Percentiles rank a stretch among this genome's conserved stretches.
phyloP scores from a whole-genome alignment of 306 rosid species.

The Hippophae gyantsensis region DNA sequence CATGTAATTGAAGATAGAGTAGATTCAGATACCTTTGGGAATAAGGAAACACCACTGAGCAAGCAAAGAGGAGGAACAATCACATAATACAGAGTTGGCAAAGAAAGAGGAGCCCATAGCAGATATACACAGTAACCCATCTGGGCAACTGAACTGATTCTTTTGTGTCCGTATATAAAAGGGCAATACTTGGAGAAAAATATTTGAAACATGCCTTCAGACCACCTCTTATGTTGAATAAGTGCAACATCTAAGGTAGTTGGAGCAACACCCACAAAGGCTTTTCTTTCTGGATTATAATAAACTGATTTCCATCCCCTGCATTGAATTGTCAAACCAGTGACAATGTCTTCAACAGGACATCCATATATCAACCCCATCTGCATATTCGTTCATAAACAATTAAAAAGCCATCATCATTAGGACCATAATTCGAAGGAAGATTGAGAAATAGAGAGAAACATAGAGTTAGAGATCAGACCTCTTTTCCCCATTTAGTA shows the following conservation, averaged over 20 bases:
- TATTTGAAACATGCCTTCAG: constrained; percentile 49
- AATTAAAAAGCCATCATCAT: neutral
- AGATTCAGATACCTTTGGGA: constrained; percentile 44
- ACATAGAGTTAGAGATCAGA: constrained; percentile 14
- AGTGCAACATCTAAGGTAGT: constrained; percentile 35
- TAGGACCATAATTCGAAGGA: neutral
- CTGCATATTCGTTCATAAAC: constrained; percentile 23
- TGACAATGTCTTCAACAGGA: constrained; percentile 48
- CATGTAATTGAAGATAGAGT: neutral
- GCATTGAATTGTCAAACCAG: constrained; percentile 49
- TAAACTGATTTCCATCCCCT: constrained; percentile 70
- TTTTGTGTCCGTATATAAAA: constrained; percentile 54
- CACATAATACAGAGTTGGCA: constrained; percentile 41
- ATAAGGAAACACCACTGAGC: constrained; percentile 41
- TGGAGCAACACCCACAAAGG: constrained; percentile 61
- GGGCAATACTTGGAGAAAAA: constrained; percentile 71
- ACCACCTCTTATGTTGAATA: constrained; percentile 56
- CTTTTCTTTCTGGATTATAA: constrained; percentile 49
- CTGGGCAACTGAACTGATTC: constrained; percentile 42
- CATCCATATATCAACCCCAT: constrained; percentile 63
- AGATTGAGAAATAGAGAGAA: neutral
- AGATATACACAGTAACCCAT: constrained; percentile 52
- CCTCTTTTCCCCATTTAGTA: constrained; percentile 65
- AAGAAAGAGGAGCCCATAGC: constrained; percentile 62
- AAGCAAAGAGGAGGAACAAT: constrained; percentile 49